A percentile compares a stretch with the other conserved stretches of the same genome.
Conservation (phyloP, 305 asterid genomes). For the Solanum hybrid region DNA sequence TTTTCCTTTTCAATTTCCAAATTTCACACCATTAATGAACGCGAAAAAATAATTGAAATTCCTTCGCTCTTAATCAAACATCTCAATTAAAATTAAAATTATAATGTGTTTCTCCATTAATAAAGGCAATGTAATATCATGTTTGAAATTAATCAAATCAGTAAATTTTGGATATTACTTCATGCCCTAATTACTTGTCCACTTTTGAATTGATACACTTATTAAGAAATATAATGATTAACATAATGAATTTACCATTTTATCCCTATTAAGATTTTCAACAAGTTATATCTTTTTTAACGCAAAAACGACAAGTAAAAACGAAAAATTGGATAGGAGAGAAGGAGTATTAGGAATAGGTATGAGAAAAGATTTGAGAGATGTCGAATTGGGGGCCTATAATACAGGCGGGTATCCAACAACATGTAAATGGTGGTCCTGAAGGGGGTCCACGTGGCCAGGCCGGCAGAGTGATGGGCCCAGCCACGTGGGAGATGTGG, state of each 20-base stretch:
- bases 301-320: too few species aligned
- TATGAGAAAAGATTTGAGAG: not conserved
- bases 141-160: too few species aligned
- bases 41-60: not conserved
- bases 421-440: conserved; percentile 6
- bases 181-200: fast-evolving
- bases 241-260: too few species aligned
- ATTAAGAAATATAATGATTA: too few species aligned
- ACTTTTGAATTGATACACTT: too few species aligned
- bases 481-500: conserved; percentile 70
- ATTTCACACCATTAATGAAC: not conserved
- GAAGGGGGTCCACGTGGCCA: conserved; percentile 51
- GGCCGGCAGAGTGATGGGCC: conserved; percentile 54
- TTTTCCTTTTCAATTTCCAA: not conserved
- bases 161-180: not conserved
- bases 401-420: not conserved
- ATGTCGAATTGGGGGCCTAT: not conserved
- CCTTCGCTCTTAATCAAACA: not conserved
- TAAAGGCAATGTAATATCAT: not conserved
- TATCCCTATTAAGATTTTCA: too few species aligned
- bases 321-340: not conserved
- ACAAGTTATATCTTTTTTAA: too few species aligned
- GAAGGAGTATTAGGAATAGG: not conserved
- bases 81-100: not conserved
- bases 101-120: not conserved